Base-by-base conservation (phyloP, 768 basidiomycete genomes). In the Ephemerocybe angulata region DNA sequence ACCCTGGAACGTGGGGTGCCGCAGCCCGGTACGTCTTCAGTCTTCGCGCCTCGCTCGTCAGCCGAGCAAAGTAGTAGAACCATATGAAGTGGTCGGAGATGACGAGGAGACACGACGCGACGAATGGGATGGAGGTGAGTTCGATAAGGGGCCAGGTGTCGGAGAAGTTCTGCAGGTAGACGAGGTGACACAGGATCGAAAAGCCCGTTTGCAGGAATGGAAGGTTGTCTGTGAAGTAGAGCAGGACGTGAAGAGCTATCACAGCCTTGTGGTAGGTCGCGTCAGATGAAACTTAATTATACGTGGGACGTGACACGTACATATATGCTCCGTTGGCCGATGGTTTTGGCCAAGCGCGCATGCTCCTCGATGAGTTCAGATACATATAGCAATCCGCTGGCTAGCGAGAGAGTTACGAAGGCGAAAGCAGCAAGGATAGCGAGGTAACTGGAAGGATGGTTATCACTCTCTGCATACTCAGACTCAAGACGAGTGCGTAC, bases 361-460 rank as follows among this genome's bases (percentile, higher is more conserved):
- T 96, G 88, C 67, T 98, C 96, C 69, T 98, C 96, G 58, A 98
- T 98, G 29, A 98, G 69, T 67, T 98, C 96, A 1, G 95, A 94
- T 29, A 96, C 74, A 78, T 96, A 98, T 52, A 98, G 73, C 42
- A 98, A 76, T 6, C 95, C 96, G 70, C 91, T 95, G 47, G 96
- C 96, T 50, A 98, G 76, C 10, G 92, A 93, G 38, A 98, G 78
- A 1, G 90, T 93, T n/a, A 94, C 85, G 62, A 97, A 98, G 53
- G 88, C 75, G 64, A 97, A 92, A 2, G 86, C 92, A 27, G 83
- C 85, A 22, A 87, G 60, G 13, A 83, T 81, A 19, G 92, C 91
- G 31, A 79, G 76, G 77, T 93, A 96, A 59, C 88, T 90, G 61
- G 41, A 31, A 37, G 17, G 35, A 51, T 29, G n/a, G 37, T 29